Conservation (phyloP, 1,284 basidiomycete species). For the Abortiporus biennis region DNA sequence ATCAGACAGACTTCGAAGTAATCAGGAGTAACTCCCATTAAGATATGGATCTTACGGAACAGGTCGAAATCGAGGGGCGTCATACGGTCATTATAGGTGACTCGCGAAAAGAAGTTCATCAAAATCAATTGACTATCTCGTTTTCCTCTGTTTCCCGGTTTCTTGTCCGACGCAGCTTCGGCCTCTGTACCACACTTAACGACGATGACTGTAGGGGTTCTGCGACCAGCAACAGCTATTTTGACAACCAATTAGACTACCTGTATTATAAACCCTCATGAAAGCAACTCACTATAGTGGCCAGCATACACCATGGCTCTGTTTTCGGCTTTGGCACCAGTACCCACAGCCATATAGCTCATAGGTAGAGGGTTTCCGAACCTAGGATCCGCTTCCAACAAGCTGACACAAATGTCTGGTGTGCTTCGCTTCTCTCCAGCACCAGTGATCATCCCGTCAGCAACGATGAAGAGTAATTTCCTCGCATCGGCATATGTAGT, state of each 20-base stretch:
- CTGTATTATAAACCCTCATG: too few species aligned
- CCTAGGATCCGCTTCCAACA: slow-evolving; percentile 90
- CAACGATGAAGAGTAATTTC: slow-evolving; percentile 92
- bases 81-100: slow-evolving; percentile 99
- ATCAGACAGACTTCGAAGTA: slow-evolving; percentile 97
- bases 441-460: slow-evolving; percentile 99
- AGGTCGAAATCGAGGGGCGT: slow-evolving; percentile 95
- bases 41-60: slow-evolving; percentile 92
- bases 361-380: slow-evolving; percentile 97
- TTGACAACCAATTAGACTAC: too few species aligned
- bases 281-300: slow-evolving; percentile 79
- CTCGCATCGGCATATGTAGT: slow-evolving; percentile 90
- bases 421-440: slow-evolving; percentile 93
- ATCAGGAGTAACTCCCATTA: slow-evolving; percentile 99
- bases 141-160: slow-evolving; percentile 98
- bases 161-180: slow-evolving; percentile 80
- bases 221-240: slow-evolving; percentile 72
- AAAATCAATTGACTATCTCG: slow-evolving; percentile 98
- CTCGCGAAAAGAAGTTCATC: slow-evolving; percentile 99
- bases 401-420: slow-evolving; percentile 91
- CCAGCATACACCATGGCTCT: slow-evolving; percentile 98
- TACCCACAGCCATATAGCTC: slow-evolving; percentile 89
- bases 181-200: slow-evolving; percentile 94
- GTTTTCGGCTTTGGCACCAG: slow-evolving; percentile 87
- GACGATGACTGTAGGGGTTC: slow-evolving; percentile 92